A percentile compares a stretch with the other conserved stretches of the same genome.
Evolutionary conservation across 208 protist genomes (phyloP).

Genomic region (Trypanosoma conorhini): DNA sequence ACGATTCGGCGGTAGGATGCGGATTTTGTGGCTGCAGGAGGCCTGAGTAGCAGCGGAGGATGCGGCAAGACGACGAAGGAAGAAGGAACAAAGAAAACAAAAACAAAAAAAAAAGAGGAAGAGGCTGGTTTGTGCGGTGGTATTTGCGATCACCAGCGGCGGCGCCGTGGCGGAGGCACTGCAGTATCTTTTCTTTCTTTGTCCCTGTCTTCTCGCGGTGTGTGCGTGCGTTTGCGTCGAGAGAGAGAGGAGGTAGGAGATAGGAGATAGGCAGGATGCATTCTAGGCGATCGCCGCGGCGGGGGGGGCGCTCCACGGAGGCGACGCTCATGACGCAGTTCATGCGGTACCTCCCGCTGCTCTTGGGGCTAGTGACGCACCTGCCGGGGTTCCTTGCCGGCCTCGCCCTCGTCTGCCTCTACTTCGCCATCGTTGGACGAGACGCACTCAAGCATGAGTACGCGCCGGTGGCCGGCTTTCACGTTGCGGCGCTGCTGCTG

Average conservation of each 20-base stretch:
- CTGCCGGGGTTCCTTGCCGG: conserved; percentile 54
- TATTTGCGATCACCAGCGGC: background rate
- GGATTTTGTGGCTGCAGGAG: conserved; percentile 88
- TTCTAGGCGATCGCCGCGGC: too few species aligned
- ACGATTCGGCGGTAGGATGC: conserved; percentile 76
- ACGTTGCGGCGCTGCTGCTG: conserved; percentile 56
- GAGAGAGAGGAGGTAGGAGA: background rate
- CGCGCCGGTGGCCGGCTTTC: conserved; percentile 68
- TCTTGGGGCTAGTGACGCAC: conserved; percentile 39
- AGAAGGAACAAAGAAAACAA: background rate
- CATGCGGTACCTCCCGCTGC: conserved; percentile 53
- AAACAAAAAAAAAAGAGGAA: background rate
- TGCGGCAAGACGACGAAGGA: background rate
- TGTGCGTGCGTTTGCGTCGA: background rate
- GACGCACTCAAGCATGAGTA: conserved; percentile 38
- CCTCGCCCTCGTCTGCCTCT: conserved; percentile 47
- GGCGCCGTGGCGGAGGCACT: too few species aligned
- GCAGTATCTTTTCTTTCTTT: conserved; percentile 6
- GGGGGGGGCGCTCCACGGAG: background rate
- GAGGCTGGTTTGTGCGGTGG: too few species aligned
- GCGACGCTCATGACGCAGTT: conserved; percentile 30
- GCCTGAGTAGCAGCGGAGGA: conserved; percentile 27
- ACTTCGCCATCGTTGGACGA: conserved; percentile 42
- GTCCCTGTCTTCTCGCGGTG: conserved; percentile 2
- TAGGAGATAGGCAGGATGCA: too few species aligned